Evolutionary conservation across 2,329 filamentous ascomycete species (phyloP), one percentile per base, ranked within the genome.

Genomic region (Fusarium piperis): DNA sequence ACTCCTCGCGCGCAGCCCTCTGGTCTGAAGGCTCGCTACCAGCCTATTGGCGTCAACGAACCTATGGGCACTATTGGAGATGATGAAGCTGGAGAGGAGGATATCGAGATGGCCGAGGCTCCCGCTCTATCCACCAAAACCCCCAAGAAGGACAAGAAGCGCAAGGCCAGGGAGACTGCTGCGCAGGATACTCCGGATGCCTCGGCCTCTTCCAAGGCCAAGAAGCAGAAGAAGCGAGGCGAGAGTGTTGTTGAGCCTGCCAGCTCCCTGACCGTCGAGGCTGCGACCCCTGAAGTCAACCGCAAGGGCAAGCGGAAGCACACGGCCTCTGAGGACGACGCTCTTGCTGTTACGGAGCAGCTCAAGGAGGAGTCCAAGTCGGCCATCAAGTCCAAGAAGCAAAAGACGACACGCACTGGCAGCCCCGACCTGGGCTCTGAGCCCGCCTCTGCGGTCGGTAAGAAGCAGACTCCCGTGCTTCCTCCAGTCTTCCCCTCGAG

Each of bases 11-110:
- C 88, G 51, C 93, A 94, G 78, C 92, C 93, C 2, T 85, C 87
- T 74, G 91, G 90, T 8, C 82, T 95, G 60, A 89, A 87, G 75
- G 87, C 90, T 80, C 88, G 92, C 35, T 94, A 88, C 79, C 86
- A 87, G 60, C 92, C 92, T 1, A 87, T 92, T 48, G 92, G 92
- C 30, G 84, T 88, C 46, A 76, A 75, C 64, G 77, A 74, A 23
- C 65, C 78, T 32, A 75, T 78, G 72, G 78, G 75, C 48, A 78
- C 69, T 15, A 86, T 86, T 70, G 85, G 85, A 12, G 60, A 38
- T n/a, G 84, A 83, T 28, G 81, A 73, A 1, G 73, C 87, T 76
- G 85, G 84, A 13, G 84, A 86, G 16, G 83, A 81, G 6, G 84
- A 84, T 64, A 78, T 81, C 7, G 84, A 86, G 67, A 86, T 87